Evolutionary conservation across 805 yeast genomes (phyloP).

Genomic region (Myxozyma melibiosi): DNA sequence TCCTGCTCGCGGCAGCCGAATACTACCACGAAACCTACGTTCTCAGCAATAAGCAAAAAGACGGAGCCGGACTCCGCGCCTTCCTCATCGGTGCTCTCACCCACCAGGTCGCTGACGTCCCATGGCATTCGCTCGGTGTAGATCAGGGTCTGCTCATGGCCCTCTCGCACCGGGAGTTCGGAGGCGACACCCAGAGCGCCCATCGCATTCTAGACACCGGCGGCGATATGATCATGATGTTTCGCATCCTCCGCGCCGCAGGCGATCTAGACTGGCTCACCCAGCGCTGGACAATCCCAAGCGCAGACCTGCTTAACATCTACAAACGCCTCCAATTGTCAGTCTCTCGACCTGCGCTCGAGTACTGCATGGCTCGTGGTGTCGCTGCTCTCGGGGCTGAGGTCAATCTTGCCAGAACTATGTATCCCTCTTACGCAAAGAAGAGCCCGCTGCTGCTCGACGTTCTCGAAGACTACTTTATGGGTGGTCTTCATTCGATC

Average conservation of each 20-base stretch:
- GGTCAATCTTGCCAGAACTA: conserved; percentile 41
- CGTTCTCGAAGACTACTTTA: conserved; percentile 50
- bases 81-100: conserved; percentile 61
- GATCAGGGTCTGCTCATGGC: conserved; percentile 58
- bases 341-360: conserved; percentile 44
- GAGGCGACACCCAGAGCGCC: conserved; percentile 52
- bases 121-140: conserved; percentile 66
- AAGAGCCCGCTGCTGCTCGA: conserved; percentile 52
- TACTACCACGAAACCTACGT: conserved; percentile 46
- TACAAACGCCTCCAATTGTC: conserved; percentile 45
- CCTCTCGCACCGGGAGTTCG: conserved; percentile 57
- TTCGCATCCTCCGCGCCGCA: conserved; percentile 44
- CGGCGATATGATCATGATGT: conserved; percentile 60
- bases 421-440: conserved; percentile 41
- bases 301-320: conserved; percentile 49
- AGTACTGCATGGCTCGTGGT: conserved; percentile 59
- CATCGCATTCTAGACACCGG: conserved; percentile 61
- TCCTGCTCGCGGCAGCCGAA: conserved; percentile 51
- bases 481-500: conserved; percentile 59
- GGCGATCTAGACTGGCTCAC: conserved; percentile 39
- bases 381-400: conserved; percentile 55
- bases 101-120: conserved; percentile 65
- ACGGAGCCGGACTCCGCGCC: conserved; percentile 49
- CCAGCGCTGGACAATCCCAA: conserved; percentile 50
- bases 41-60: conserved; percentile 32